A percentile compares a stretch with the other conserved stretches of the same genome.
These are phyloP conservation scores for Fraxinus excelsior DNA, from an alignment of 257 asterid genomes.

Conservation along the genomic window DNA sequence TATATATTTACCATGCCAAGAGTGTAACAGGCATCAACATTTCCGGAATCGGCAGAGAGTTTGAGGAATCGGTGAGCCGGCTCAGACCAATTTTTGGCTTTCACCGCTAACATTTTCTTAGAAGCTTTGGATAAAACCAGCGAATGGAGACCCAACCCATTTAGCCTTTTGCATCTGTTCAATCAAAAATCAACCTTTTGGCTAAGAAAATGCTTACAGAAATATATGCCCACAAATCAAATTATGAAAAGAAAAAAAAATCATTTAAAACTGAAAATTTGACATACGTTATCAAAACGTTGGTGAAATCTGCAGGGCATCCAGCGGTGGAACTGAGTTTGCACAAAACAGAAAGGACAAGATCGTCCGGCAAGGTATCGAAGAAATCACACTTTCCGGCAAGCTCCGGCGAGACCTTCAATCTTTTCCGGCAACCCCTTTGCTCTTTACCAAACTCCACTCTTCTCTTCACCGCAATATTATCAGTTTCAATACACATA, in stretches of 20 bases:
- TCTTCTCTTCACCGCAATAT: conserved; percentile 26
- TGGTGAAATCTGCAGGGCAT: conserved; percentile 67
- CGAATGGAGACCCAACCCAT: conserved; percentile 56
- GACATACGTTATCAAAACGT: conserved; percentile 64
- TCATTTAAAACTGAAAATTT: background rate
- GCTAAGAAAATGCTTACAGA: background rate
- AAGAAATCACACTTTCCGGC: conserved; percentile 43
- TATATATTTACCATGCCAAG: conserved; percentile 77
- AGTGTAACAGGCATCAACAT: conserved; percentile 65
- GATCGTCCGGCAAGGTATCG: conserved; percentile 80
- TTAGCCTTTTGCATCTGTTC: conserved; percentile 73
- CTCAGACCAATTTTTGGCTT: conserved; percentile 76
- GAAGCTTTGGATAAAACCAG: conserved; percentile 68
- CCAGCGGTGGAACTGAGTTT: conserved; percentile 60
- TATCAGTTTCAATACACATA: conserved; percentile 23
- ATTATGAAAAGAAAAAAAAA: background rate
- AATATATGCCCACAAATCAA: background rate
- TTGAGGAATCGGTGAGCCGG: conserved; percentile 77
- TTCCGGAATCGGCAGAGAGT: conserved; percentile 76
- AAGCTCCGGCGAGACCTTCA: conserved; percentile 30
- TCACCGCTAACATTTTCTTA: conserved; percentile 47
- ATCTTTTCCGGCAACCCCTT: conserved; percentile 35
- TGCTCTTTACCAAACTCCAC: conserved; percentile 30
- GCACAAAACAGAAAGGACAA: conserved; percentile 54
- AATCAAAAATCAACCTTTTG: background rate